These are phyloP conservation scores for Penicillium sp. DNA, from an alignment of 2,329 filamentous ascomycete genomes.

Conservation along the genomic window DNA sequence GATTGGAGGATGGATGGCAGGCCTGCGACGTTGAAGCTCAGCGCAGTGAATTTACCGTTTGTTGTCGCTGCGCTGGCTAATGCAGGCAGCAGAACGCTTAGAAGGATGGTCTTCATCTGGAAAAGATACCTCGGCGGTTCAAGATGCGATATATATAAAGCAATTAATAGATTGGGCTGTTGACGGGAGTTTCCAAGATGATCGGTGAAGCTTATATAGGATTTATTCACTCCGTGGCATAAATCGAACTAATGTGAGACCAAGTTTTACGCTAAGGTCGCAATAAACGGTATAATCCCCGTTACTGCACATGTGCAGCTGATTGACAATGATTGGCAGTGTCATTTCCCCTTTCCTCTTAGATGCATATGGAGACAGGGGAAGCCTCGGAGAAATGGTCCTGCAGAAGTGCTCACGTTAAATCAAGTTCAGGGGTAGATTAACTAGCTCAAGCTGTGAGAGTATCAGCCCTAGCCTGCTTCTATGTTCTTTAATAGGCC, in stretches of 20 bases:
- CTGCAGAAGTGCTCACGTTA: background rate
- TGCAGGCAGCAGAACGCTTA: constrained; percentile 3
- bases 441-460: too few relatives aligned
- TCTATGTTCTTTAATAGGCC: background rate
- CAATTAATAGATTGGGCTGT: background rate
- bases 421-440: background rate
- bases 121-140: background rate
- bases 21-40: constrained; percentile 55
- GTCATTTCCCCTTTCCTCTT: background rate
- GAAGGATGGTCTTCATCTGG: constrained; percentile 6
- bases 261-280: background rate
- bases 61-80: constrained; percentile 16
- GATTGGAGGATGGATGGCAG: constrained; percentile 47
- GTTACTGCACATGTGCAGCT: background rate
- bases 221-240: background rate
- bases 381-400: background rate
- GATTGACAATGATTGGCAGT: background rate
- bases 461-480: background rate
- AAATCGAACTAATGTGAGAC: background rate
- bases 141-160: background rate
- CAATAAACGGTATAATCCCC: background rate
- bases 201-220: background rate
- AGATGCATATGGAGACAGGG: background rate
- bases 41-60: constrained; percentile 43
- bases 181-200: background rate